Evolutionary conservation across 768 basidiomycete species (phyloP).

Genomic region (Chalciporus chontae): DNA sequence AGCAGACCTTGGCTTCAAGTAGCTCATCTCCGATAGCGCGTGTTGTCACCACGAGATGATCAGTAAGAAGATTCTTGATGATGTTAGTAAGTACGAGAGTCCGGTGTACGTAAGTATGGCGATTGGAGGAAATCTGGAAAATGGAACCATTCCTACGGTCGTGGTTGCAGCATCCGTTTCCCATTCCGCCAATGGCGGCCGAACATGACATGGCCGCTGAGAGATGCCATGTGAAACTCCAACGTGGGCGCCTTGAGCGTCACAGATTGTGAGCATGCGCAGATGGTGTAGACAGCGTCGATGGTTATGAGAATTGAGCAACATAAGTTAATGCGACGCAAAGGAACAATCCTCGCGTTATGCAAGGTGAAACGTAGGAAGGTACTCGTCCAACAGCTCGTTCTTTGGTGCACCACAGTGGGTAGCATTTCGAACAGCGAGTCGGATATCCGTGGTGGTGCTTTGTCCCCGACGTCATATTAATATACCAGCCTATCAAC

Average conservation of each 20-base stretch:
- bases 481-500: no score
- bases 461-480: conserved; percentile 72
- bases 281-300: conserved; percentile 69
- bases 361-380: conserved; percentile 89
- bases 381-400: conserved; percentile 80
- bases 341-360: conserved; percentile 73
- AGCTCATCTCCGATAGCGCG: no score
- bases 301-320: conserved; percentile 82
- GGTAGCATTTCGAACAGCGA: conserved; percentile 66
- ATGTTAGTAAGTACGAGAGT: conserved; percentile 83
- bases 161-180: conserved; percentile 73
- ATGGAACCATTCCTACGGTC: conserved; percentile 82
- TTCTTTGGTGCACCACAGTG: conserved; percentile 79
- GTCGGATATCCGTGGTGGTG: conserved; percentile 77
- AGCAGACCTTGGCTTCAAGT: conserved; percentile 68
- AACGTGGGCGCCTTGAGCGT: conserved; percentile 75
- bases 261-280: conserved; percentile 80
- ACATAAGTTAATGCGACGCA: conserved; percentile 51
- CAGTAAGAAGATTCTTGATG: conserved; percentile 84
- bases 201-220: conserved; percentile 60
- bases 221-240: conserved; percentile 81
- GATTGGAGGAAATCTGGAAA: conserved; percentile 84
- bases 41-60: no score
- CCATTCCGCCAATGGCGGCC: conserved; percentile 78
- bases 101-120: conserved; percentile 82